A percentile compares a stretch with the other conserved stretches of the same genome.
phyloP scores from a whole-genome alignment of 352 stramenopile species.

The Lagenidium giganteum region DNA sequence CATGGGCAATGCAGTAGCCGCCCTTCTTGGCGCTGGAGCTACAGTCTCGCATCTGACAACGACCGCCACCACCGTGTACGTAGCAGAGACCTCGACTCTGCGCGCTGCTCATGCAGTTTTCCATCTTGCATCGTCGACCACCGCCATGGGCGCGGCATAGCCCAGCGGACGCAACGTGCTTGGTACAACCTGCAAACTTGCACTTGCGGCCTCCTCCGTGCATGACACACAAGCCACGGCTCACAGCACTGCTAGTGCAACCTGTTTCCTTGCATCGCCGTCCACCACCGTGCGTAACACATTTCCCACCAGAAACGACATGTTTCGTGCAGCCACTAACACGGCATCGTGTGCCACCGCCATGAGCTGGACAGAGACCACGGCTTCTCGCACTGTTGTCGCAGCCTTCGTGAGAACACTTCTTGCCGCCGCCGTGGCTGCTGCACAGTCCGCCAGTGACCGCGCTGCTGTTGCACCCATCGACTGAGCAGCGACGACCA shows the following conservation, averaged over 20 bases:
- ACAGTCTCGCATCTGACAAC: conserved; percentile 67
- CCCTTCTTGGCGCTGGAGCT: conserved; percentile 83
- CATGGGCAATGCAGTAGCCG: conserved; percentile 78
- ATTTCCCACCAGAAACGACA: conserved; percentile 57
- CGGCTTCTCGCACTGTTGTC: conserved; percentile 43
- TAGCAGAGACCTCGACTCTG: conserved; percentile 82
- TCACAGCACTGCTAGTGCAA: conserved; percentile 50
- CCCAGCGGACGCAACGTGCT: conserved; percentile 73
- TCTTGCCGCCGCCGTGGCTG: conserved; percentile 53
- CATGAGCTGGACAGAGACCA: conserved; percentile 49
- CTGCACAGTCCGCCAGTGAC: conserved; percentile 61
- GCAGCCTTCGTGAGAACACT: conserved; percentile 34
- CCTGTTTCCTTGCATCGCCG: conserved; percentile 34
- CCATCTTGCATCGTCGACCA: conserved; percentile 74
- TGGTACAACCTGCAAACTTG: conserved; percentile 52
- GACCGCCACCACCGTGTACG: conserved; percentile 74
- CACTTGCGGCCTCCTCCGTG: conserved; percentile 76
- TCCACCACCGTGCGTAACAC: conserved; percentile 56
- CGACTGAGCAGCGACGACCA: conserved; percentile 42
- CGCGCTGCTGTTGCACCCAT: conserved; percentile 55
- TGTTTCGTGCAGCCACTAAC: conserved; percentile 48
- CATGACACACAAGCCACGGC: conserved; percentile 53
- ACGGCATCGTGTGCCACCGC: conserved; percentile 54
- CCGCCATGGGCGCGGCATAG: conserved; percentile 80
- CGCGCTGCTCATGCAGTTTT: conserved; percentile 67